Conservation (phyloP, 2,329 filamentous ascomycete genomes). For the Thelonectria rubi region DNA sequence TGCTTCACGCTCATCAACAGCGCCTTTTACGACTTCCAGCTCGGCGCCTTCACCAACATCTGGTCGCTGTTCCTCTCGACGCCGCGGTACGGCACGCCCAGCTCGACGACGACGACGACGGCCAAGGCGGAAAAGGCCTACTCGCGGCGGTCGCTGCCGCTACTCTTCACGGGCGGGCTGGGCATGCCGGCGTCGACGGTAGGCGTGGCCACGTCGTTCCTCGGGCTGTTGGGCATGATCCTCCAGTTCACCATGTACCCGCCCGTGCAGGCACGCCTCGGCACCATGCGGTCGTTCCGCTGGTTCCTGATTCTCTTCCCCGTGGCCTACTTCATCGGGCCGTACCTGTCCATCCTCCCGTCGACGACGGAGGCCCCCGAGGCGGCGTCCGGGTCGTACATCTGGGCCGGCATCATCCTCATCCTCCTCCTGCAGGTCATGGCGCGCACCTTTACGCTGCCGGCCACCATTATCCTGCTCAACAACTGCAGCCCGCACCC, state of each 20-base stretch:
- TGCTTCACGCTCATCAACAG: constrained; percentile 67
- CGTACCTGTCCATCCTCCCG: constrained; percentile 66
- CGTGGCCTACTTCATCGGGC: constrained; percentile 72
- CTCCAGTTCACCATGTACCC: constrained; percentile 77
- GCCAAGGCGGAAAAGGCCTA: constrained; percentile 37
- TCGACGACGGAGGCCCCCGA: constrained; percentile 27
- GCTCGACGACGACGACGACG: constrained; percentile 28
- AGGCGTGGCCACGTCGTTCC: constrained; percentile 73
- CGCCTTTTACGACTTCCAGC: constrained; percentile 76
- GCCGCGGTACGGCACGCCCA: constrained; percentile 56
- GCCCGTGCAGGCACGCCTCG: constrained; percentile 68
- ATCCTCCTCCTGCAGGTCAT: constrained; percentile 76
- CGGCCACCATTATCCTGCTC: constrained; percentile 66
- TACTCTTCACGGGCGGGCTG: constrained; percentile 71
- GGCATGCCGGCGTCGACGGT: constrained; percentile 73
- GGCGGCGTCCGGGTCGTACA: constrained; percentile 26
- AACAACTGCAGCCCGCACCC: constrained; percentile 70
- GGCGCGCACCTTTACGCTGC: constrained; percentile 74
- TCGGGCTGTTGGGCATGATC: constrained; percentile 73
- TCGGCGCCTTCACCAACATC: constrained; percentile 73
- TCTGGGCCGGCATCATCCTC: constrained; percentile 42
- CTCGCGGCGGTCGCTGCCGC: constrained; percentile 50
- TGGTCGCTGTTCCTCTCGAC: constrained; percentile 76
- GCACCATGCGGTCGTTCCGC: constrained; percentile 73
- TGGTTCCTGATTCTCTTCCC: constrained; percentile 73